Conservation (phyloP, 805 yeast species). For the Helenozyma baotianmanensis region DNA sequence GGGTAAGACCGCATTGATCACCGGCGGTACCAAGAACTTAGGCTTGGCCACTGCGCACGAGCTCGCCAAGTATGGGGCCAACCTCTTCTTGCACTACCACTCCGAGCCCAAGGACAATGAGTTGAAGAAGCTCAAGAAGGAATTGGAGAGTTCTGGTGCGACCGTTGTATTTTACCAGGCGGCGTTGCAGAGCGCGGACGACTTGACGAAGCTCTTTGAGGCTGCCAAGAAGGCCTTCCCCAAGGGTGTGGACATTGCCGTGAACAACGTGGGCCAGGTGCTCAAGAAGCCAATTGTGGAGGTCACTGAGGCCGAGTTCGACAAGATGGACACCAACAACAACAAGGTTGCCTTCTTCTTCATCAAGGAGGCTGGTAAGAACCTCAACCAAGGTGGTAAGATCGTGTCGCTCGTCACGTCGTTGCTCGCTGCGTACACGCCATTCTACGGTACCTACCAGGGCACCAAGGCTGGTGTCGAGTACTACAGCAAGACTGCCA, state of each 20-base stretch:
- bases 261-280: slow-evolving; percentile 65
- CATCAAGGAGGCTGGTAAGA: slow-evolving; percentile 50
- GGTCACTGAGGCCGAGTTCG: slow-evolving; percentile 52
- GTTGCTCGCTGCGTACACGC: slow-evolving; percentile 61
- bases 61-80: slow-evolving; percentile 51
- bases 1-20: slow-evolving; percentile 51
- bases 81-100: slow-evolving; percentile 53
- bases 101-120: slow-evolving; percentile 33
- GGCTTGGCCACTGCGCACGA: slow-evolving; percentile 52
- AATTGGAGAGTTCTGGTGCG: slow-evolving; percentile 29
- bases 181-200: slow-evolving; percentile 38
- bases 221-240: slow-evolving; percentile 44
- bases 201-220: slow-evolving; percentile 42
- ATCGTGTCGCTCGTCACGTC: slow-evolving; percentile 60
- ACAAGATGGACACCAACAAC: slow-evolving; percentile 49
- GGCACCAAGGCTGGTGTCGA: slow-evolving; percentile 57
- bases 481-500: slow-evolving; percentile 47
- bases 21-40: slow-evolving; percentile 62
- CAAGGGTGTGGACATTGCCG: slow-evolving; percentile 51
- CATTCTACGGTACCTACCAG: slow-evolving; percentile 48
- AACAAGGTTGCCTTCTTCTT: slow-evolving; percentile 60
- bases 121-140: slow-evolving; percentile 34
- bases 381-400: slow-evolving; percentile 48
- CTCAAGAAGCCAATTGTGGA: slow-evolving; percentile 56
- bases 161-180: slow-evolving; percentile 42